Conservation (phyloP, 1,284 basidiomycete genomes). For the Stereum hirsutum region DNA sequence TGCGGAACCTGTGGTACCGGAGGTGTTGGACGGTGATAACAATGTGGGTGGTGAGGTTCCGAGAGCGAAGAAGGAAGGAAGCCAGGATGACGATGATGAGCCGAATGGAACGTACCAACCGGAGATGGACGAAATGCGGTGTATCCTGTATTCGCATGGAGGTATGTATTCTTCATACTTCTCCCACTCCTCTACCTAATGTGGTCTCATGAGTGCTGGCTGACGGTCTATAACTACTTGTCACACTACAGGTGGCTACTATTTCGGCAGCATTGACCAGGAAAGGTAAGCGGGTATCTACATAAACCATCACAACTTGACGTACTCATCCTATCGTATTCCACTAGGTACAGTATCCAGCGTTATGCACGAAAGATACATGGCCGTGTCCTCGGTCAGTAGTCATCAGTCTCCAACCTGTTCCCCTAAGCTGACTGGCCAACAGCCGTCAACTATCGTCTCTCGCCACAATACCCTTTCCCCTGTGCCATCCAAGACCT, state of each 20-base stretch:
- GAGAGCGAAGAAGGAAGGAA: conserved; percentile 1
- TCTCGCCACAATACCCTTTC: conserved; percentile 94
- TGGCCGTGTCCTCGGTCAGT: conserved; percentile 73
- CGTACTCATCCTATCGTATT: too few relatives aligned
- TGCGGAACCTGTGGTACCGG: too few relatives aligned
- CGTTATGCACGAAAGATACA: conserved; percentile 85
- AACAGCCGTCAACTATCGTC: conserved; percentile 79
- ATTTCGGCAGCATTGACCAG: conserved; percentile 75
- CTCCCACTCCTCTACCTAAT: too few relatives aligned
- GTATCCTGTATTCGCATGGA: conserved; percentile 82
- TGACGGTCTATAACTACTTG: background rate
- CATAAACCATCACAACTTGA: too few relatives aligned
- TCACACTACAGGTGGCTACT: conserved; percentile 54
- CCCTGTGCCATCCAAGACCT: conserved; percentile 82
- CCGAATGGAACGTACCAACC: conserved; percentile 34
- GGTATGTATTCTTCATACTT: conserved; percentile 38
- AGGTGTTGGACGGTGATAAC: background rate
- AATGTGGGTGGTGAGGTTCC: too few relatives aligned
- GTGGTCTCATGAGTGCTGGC: background rate
- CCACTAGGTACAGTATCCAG: conserved; percentile 78
- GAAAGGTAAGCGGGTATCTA: conserved; percentile 58
- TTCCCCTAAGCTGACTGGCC: conserved; percentile 11
- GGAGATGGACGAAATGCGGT: conserved; percentile 80
- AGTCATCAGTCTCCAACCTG: background rate
- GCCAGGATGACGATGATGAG: conserved; percentile 15